Evolutionary conservation across 192 early-diverging fungal genomes (phyloP), one percentile per base, ranked within the genome.

Genomic region (Backusella westeae): DNA sequence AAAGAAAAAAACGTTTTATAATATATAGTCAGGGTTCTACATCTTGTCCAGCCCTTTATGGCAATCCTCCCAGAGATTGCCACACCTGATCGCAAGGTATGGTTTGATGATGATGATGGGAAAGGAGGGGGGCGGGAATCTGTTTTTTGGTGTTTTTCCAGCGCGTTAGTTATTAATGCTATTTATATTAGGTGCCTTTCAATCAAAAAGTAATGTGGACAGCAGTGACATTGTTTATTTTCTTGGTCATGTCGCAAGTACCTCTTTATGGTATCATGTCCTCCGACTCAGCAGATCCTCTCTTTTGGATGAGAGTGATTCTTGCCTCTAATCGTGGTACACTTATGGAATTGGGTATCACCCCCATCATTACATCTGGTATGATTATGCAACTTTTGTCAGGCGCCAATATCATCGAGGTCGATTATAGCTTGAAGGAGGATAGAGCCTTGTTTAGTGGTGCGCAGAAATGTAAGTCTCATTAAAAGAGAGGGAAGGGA

Each of bases 361-460:
- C 97, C 29, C 98, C 98, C 34, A 96, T 99, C 81, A 94, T 99
- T 67, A 99, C 98, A 15, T 99, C 97, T 8, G 97, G 98, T 44
- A 99, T 99, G 98, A 99, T 99, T 77, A 99, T 99, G 98, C 98
- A 99, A 88, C 84, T 99, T 73, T 87, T 99, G 70, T 96, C 97
- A 12, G 98, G 98, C 69, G 97, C 97, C 73, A 95, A 97, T 84
- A 90, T 99, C 70, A 98, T 99, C 77, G 96, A 99, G 76, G 98
- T 99, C 17, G 98, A 99, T 83, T 97, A 99, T 84, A 95, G 92
- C 63, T 87, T 99, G 79, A 97, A 99, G 85, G 97, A 99, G 81
- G 98, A 99, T 87, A 91, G 97, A 65, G 96, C 97, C 44, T 89
- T 99, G 77, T 99, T 99, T 79, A 95, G 93, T 82, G 98, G 97